Conservation (phyloP, 2,329 filamentous ascomycete genomes). For the Cryphonectria radicalis region DNA sequence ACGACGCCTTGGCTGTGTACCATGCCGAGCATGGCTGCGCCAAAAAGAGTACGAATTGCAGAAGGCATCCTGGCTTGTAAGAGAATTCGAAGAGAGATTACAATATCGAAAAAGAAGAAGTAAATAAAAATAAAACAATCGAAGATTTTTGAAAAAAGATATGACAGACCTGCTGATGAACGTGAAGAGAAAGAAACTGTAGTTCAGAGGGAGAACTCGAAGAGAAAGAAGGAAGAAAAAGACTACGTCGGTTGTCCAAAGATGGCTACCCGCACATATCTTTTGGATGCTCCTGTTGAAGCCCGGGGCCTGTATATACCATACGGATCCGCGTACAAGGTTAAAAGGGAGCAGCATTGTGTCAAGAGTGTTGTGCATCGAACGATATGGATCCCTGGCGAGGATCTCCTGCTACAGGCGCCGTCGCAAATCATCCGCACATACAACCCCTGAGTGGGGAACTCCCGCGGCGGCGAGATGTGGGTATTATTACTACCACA, state of each 20-base stretch:
- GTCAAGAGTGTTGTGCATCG: slow-evolving; percentile 10
- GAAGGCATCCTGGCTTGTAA: slow-evolving; percentile 23
- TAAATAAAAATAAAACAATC: background rate
- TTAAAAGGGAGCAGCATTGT: background rate
- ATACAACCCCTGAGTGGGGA: slow-evolving; percentile 27
- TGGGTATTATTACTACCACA: background rate
- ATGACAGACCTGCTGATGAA: slow-evolving; percentile 28
- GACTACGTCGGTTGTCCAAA: background rate
- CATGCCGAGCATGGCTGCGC: slow-evolving; percentile 28
- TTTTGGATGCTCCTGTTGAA: background rate
- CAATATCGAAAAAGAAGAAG: background rate
- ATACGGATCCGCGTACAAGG: background rate
- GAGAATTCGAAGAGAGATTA: background rate
- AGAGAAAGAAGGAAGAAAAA: background rate
- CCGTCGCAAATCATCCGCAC: slow-evolving; percentile 26
- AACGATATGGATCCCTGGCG: slow-evolving; percentile 16
- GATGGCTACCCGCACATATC: background rate
- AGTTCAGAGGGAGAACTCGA: background rate
- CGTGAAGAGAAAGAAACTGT: background rate
- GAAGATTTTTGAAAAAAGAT: slow-evolving; percentile 1
- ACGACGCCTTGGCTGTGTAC: slow-evolving; percentile 27
- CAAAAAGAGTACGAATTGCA: slow-evolving; percentile 18
- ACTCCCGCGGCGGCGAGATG: background rate
- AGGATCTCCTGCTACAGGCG: slow-evolving; percentile 23
- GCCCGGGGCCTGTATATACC: background rate